Evolutionary conservation across 208 protist species (phyloP).

Genomic region (Tetramitus jugosus): DNA sequence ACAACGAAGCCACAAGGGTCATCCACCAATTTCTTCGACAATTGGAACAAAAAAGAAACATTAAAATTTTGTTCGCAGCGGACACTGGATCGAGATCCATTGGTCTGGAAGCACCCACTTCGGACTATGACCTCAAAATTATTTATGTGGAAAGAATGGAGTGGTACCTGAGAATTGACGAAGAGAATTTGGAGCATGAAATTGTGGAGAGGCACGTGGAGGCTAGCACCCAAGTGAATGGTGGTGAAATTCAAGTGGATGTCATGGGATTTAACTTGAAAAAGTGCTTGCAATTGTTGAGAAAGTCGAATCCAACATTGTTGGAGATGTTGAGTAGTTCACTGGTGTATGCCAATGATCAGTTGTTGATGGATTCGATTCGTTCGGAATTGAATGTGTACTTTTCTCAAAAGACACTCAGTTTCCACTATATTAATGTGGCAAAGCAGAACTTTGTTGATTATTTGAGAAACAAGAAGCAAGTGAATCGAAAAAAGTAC

Average conservation of each 20-base stretch:
- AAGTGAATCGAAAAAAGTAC: slow-evolving; percentile 19
- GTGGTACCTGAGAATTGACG: neutral
- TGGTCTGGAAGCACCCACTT: neutral
- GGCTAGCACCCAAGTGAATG: neutral
- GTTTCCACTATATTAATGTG: slow-evolving; percentile 9
- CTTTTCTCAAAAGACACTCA: neutral
- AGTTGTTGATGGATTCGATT: neutral
- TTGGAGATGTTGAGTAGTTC: neutral
- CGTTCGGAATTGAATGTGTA: too few relatives aligned
- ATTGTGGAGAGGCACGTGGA: neutral
- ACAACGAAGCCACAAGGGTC: too few relatives aligned
- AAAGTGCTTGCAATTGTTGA: neutral
- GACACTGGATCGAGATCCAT: neutral
- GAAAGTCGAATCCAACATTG: neutral
- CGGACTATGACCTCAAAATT: neutral
- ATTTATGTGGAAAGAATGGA: neutral
- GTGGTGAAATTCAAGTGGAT: too few relatives aligned
- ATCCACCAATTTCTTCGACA: neutral
- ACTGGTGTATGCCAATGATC: neutral
- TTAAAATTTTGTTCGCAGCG: slow-evolving; percentile 2
- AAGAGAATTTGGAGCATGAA: neutral
- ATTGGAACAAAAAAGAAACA: neutral
- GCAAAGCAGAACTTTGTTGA: neutral
- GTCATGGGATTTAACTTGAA: neutral
- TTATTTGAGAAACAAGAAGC: neutral